phyloP scores from a whole-genome alignment of 352 stramenopile genomes.

The Phytopythium oedochilum region DNA sequence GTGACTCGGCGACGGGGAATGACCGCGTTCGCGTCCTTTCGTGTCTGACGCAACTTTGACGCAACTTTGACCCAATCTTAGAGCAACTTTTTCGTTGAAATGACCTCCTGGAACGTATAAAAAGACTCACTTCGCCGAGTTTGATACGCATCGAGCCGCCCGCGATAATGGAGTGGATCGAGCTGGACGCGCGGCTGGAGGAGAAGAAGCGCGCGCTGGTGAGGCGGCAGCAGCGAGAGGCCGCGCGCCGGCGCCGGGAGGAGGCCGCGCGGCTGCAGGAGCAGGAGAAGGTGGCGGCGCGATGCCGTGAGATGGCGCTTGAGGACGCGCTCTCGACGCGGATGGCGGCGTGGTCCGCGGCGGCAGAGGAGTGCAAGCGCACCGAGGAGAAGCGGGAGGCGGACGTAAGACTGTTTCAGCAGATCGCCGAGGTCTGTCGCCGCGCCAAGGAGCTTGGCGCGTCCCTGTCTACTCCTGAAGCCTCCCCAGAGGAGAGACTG shows the following conservation, averaged over 20 bases:
- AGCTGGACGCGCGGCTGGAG: slow-evolving; percentile 42
- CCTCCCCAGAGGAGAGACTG: slow-evolving; percentile 21
- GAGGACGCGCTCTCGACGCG: slow-evolving; percentile 47
- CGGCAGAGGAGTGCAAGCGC: slow-evolving; percentile 14
- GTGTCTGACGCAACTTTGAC: too few relatives aligned
- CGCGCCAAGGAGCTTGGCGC: slow-evolving; percentile 28
- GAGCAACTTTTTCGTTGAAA: too few relatives aligned
- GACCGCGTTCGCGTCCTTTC: too few relatives aligned
- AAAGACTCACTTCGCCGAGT: too few relatives aligned
- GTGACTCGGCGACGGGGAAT: too few relatives aligned
- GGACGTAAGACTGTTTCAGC: slow-evolving; percentile 28
- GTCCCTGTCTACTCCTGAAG: slow-evolving; percentile 24
- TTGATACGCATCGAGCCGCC: too few relatives aligned
- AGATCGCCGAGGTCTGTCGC: slow-evolving; percentile 17
- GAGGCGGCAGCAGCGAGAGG: slow-evolving; percentile 43
- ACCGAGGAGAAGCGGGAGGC: slow-evolving; percentile 28
- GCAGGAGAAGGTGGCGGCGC: slow-evolving; percentile 14
- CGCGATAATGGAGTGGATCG: slow-evolving; percentile 40
- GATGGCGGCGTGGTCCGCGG: slow-evolving; percentile 26
- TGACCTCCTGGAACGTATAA: too few relatives aligned
- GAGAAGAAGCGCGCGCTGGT: slow-evolving; percentile 36
- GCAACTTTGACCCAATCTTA: too few relatives aligned
- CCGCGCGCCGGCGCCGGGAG: slow-evolving; percentile 24
- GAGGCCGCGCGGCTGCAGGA: slow-evolving; percentile 26
- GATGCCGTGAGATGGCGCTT: slow-evolving; percentile 44